Evolutionary conservation across 768 basidiomycete species (phyloP).

Genomic region (Boletus rubescentipes): DNA sequence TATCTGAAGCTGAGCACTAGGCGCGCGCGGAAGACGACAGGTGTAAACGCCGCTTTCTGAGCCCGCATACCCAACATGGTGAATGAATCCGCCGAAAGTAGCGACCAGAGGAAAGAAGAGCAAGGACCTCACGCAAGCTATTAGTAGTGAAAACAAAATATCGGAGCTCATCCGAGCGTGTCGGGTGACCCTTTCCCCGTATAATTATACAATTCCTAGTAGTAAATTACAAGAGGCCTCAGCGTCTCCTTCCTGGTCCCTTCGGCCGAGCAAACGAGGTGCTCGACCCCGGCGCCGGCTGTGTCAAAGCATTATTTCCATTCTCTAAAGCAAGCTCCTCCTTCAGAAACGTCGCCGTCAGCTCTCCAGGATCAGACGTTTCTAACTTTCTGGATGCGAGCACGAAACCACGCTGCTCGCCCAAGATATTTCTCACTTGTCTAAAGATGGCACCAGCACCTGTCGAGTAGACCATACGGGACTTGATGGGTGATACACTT

Average conservation of each 20-base stretch:
- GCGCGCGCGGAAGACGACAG: slow-evolving; percentile 20
- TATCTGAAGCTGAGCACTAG: slow-evolving; percentile 15
- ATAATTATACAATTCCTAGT: background rate
- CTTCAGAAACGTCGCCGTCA: slow-evolving; percentile 62
- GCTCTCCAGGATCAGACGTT: slow-evolving; percentile 75
- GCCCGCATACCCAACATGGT: slow-evolving; percentile 23
- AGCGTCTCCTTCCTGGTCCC: slow-evolving; percentile 61
- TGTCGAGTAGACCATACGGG: slow-evolving; percentile 88
- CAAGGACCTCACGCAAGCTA: background rate
- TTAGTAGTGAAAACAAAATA: background rate
- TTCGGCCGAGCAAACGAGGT: slow-evolving; percentile 67
- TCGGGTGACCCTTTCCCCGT: background rate
- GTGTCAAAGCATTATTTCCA: slow-evolving; percentile 11
- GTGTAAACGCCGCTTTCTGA: slow-evolving; percentile 13
- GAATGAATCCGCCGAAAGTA: background rate
- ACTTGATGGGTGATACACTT: slow-evolving; percentile 71
- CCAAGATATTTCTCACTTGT: slow-evolving; percentile 52
- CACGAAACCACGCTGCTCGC: slow-evolving; percentile 39
- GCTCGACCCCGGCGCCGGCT: slow-evolving; percentile 22
- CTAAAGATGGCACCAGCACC: slow-evolving; percentile 57
- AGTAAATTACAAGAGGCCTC: background rate
- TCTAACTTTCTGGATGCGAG: slow-evolving; percentile 69
- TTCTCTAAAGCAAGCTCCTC: slow-evolving; percentile 49
- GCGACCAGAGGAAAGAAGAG: background rate
- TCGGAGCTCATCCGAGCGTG: slow-evolving; percentile 27